Evolutionary conservation across 257 asterid species (phyloP).

Genomic region (Pogostemon cablin): DNA sequence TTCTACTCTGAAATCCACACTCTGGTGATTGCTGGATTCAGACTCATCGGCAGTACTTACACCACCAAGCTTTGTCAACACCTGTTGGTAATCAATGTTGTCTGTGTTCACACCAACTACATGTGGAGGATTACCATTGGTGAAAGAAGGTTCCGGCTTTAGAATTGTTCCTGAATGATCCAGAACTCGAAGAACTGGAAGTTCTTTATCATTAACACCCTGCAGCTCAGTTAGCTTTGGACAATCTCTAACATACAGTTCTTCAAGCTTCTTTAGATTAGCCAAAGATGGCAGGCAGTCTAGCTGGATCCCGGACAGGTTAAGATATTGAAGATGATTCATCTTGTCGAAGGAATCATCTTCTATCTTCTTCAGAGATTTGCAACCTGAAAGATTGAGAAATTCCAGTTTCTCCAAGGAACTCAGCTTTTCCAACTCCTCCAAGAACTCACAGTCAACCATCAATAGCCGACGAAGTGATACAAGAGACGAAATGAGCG

Average conservation of each 20-base stretch:
- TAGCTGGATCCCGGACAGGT: conserved; percentile 35
- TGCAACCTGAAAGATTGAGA: conserved; percentile 47
- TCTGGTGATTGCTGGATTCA: not conserved
- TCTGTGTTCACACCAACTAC: conserved; percentile 31
- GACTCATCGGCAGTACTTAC: not conserved
- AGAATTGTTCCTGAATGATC: conserved; percentile 44
- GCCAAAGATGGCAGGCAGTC: conserved; percentile 35
- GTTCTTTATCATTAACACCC: conserved; percentile 29
- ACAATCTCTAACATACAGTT: conserved; percentile 40
- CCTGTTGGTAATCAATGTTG: conserved; percentile 5
- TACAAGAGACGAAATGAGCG: conserved; percentile 28
- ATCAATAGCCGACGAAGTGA: conserved; percentile 33
- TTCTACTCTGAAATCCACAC: not conserved
- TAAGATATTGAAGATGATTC: conserved; percentile 33
- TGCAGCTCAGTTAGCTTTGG: conserved; percentile 31
- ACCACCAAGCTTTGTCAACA: conserved; percentile 18
- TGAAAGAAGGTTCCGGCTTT: conserved; percentile 22
- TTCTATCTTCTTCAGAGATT: conserved; percentile 30
- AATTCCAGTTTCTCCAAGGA: conserved; percentile 29
- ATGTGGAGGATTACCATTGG: not conserved
- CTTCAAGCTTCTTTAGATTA: conserved; percentile 32
- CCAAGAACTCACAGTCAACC: conserved; percentile 31
- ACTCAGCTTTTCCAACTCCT: conserved; percentile 32
- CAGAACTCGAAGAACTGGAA: conserved; percentile 30
- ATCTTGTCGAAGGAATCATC: conserved; percentile 28